phyloP scores from a whole-genome alignment of 2,329 filamentous ascomycete genomes.

The Bipolaris zeicola region DNA sequence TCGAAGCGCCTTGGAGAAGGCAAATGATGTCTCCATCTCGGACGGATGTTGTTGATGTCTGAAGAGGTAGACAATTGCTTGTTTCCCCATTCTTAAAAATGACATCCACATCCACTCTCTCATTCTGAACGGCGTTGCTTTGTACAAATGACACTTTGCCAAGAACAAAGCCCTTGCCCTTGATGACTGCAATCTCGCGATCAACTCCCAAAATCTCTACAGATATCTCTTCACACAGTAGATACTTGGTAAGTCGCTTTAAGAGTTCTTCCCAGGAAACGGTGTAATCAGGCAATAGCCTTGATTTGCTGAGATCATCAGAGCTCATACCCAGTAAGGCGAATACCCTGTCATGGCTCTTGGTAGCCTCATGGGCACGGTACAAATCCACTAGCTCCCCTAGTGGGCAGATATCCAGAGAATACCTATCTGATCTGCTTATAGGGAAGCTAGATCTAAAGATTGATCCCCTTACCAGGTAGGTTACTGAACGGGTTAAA shows the following conservation, averaged over 20 bases:
- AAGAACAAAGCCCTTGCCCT: slow-evolving; percentile 18
- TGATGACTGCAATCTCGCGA: slow-evolving; percentile 15
- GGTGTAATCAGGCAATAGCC: slow-evolving; percentile 18
- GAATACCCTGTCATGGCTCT: too few species aligned
- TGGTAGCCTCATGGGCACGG: too few species aligned
- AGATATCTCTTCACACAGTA: slow-evolving; percentile 16
- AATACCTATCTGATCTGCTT: too few species aligned
- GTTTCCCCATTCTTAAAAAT: neutral
- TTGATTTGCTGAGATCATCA: slow-evolving; percentile 5
- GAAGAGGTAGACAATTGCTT: slow-evolving; percentile 9
- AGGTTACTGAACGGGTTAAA: too few species aligned
- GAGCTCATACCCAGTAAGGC: too few species aligned
- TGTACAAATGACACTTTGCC: neutral
- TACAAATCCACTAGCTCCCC: too few species aligned
- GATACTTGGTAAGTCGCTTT: slow-evolving; percentile 9
- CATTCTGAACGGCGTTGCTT: neutral
- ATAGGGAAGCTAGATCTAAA: too few species aligned
- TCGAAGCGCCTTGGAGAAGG: slow-evolving; percentile 10
- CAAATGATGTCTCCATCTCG: neutral
- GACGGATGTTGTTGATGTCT: slow-evolving; percentile 6
- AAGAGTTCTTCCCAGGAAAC: slow-evolving; percentile 22
- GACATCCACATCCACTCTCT: neutral
- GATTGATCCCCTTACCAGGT: too few species aligned
- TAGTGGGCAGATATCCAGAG: too few species aligned
- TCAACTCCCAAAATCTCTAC: slow-evolving; percentile 13